These are phyloP conservation scores for Paramecium bursaria DNA, from an alignment of 73 alveolate species.

Conservation along the genomic window DNA sequence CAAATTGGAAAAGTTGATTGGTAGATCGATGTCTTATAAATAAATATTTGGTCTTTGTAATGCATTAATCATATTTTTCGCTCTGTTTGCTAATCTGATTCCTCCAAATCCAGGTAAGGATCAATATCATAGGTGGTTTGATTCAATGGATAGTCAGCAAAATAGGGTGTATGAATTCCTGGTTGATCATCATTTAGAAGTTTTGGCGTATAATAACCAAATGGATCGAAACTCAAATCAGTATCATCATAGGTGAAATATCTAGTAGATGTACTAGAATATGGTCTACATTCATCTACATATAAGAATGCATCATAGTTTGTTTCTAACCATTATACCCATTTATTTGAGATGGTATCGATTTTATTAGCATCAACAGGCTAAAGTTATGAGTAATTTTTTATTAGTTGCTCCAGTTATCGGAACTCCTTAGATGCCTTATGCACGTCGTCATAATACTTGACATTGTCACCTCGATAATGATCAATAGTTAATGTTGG, in stretches of 20 bases:
- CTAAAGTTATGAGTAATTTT: slow-evolving; percentile 12
- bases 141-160: slow-evolving; percentile 66
- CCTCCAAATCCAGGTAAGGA: too few relatives aligned
- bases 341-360: neutral
- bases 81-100: too few relatives aligned
- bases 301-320: slow-evolving; percentile 55
- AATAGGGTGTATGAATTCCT: slow-evolving; percentile 57
- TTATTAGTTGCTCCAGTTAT: slow-evolving; percentile 39
- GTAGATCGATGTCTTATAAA: too few relatives aligned
- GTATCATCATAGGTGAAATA: slow-evolving; percentile 54
- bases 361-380: slow-evolving; percentile 1
- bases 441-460: slow-evolving; percentile 47
- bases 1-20: too few relatives aligned
- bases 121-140: too few relatives aligned
- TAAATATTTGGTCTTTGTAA: too few relatives aligned
- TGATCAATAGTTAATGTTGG: slow-evolving; percentile 52
- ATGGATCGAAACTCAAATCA: slow-evolving; percentile 61
- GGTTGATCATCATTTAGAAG: slow-evolving; percentile 57
- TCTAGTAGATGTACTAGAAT: slow-evolving; percentile 63
- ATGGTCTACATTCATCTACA: slow-evolving; percentile 72
- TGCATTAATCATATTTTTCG: too few relatives aligned
- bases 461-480: slow-evolving; percentile 17
- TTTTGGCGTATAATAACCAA: slow-evolving; percentile 59
- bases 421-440: slow-evolving; percentile 49
- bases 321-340: slow-evolving; percentile 36